These are phyloP conservation scores for Ustilago loliicola DNA, from an alignment of 1,284 basidiomycete genomes.

Conservation along the genomic window DNA sequence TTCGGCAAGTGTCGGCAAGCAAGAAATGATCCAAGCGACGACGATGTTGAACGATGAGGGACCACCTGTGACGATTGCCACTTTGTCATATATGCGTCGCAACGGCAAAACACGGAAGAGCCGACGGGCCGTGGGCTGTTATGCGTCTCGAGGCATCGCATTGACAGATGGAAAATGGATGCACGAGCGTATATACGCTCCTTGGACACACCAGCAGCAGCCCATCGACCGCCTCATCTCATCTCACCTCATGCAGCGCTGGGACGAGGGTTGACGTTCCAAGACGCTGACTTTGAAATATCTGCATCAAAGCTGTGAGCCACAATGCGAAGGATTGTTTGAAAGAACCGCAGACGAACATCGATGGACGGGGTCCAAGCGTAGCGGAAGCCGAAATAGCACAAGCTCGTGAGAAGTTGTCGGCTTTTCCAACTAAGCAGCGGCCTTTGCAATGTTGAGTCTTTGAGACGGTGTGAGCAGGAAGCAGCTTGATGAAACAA, in stretches of 20 bases:
- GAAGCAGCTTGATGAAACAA: too few species aligned
- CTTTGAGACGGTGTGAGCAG: too few species aligned
- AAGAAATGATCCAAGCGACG: slow-evolving; percentile 1
- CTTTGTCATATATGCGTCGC: not conserved
- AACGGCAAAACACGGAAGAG: not conserved
- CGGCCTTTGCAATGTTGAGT: too few species aligned
- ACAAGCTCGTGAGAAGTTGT: not conserved
- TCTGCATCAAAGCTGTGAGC: not conserved
- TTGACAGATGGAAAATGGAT: not conserved
- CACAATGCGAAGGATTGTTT: not conserved
- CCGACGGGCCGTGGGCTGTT: not conserved
- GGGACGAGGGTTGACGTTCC: not conserved
- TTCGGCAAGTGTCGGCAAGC: not conserved
- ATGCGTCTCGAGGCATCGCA: not conserved
- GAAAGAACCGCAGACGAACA: not conserved
- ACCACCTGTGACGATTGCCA: not conserved
- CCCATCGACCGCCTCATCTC: not conserved
- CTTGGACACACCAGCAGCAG: not conserved
- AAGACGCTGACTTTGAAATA: not conserved
- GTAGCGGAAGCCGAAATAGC: not conserved
- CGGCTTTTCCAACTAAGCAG: not conserved
- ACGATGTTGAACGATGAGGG: not conserved
- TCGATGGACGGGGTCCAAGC: slow-evolving; percentile 3
- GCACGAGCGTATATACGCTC: not conserved
- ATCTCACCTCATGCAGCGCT: not conserved